phyloP scores from a whole-genome alignment of 495 filamentous ascomycete species.

The Penicillium ucsense region DNA sequence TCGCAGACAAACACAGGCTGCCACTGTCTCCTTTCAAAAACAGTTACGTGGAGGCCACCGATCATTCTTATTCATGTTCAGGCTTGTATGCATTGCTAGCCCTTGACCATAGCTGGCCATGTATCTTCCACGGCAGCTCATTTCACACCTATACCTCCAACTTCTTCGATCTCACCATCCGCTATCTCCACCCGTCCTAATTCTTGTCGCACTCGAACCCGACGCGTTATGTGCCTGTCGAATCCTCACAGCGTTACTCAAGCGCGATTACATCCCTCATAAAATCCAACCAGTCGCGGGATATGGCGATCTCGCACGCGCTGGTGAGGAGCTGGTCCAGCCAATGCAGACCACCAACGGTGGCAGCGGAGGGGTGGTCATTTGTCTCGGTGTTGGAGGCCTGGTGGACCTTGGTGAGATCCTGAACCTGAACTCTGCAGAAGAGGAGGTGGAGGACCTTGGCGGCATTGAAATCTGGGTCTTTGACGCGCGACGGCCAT shows the following conservation, averaged over 20 bases:
- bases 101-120: conserved; percentile 40
- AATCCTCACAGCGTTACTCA: conserved; percentile 81
- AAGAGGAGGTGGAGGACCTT: conserved; percentile 48
- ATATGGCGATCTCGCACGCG: conserved; percentile 77
- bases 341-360: conserved; percentile 76
- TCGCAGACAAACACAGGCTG: background rate
- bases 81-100: conserved; percentile 14
- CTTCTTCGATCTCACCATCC: conserved; percentile 73
- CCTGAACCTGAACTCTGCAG: conserved; percentile 50
- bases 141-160: conserved; percentile 83
- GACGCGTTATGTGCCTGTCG: conserved; percentile 94
- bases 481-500: conserved; percentile 81
- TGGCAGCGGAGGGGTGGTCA: conserved; percentile 73
- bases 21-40: background rate
- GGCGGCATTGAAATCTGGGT: conserved; percentile 88
- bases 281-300: conserved; percentile 92
- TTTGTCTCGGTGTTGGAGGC: conserved; percentile 88
- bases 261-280: conserved; percentile 95
- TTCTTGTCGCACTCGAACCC: conserved; percentile 87
- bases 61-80: conserved; percentile 3
- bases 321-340: conserved; percentile 62
- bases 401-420: conserved; percentile 73
- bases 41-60: background rate
- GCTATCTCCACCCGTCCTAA: conserved; percentile 78
- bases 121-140: conserved; percentile 87